Evolutionary conservation across 108 stramenopile species (phyloP), one percentile per base, ranked within the genome.

Genomic region (Conticribra guillardii): DNA sequence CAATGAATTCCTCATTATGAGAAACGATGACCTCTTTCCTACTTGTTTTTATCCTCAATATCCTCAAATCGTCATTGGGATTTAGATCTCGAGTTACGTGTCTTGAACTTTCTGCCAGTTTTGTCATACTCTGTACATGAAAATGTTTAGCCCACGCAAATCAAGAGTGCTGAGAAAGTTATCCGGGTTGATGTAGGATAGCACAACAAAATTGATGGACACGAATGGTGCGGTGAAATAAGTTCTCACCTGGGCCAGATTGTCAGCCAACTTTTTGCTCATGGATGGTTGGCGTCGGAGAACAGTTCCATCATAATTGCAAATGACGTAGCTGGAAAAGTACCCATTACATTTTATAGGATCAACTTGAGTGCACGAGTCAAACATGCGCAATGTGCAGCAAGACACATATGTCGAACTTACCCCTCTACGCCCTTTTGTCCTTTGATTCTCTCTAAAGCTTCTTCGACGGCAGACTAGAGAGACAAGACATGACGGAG

Each of bases 21-120:
- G 91, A 89, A 15, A 92, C 88, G 27, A 92, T 58, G 11, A 92
- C 73, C 60, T 92, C 91, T 51, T 90, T 87, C 24, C 74, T 60
- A 57, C 76, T 74, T 2, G 89, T 86, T 51, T 87, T 81, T 24
- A 92, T 87, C 16, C 91, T 72, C 34, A 92, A 47, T 63, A 88
- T 87, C 54, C 73, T 74, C 24, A 92, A 76, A 62, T 92, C 88
- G 53, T 90, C 88, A 44, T 82, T 85, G 0, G 91, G 91, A 63
- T 90, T 84, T 9, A 92, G 72, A 74, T 92, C 91, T 50, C 91
- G 55, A 17, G 84, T 83, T 18, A 85, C 85, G 51, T 84, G 55
- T 29, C 67, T 74, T 3, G 85, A 82, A 55, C 61, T 69, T 47
- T 51, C 44, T 23, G 79, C 81, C 18, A 91, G 81, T 49, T 73